Evolutionary conservation across 352 stramenopile species (phyloP), one percentile per base, ranked within the genome.

Genomic region (Phytophthora pistaciae): DNA sequence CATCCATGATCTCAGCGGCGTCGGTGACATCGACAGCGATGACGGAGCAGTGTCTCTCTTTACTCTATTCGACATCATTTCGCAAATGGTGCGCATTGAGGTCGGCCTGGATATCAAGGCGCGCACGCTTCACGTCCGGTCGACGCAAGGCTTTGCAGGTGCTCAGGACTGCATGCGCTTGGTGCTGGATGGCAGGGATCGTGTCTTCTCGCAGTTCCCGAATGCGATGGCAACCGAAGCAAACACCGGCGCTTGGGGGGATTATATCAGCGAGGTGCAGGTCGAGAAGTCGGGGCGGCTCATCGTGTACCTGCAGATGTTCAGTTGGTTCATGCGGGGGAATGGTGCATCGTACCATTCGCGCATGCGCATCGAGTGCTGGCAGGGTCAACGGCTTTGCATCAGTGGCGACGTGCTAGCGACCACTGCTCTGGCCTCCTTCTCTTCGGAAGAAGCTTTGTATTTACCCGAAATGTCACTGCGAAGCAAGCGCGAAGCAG

Each of bases 231-330:
- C 82, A 48, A 75, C 73, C 23, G 33, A 18, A 18, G 25, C 53
- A 10, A 33, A 70, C 21, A 13, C n/a, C 2, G 74, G 84, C 27
- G 65, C 59, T 21, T 62, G 62, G 23, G 85, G 85, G 40, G 82
- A 92, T 57, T 92, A 92, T 62, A 70, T 87, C 16, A 82, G 71
- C 10, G 77, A 76, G 40, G 75, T 88, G 49, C 68, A 82, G 25
- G 70, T 81, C 36, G 82, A 87, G 20, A 33, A 70, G 9, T 60
- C 70, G 8, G 70, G 81, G n/a, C 70, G 78, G 9, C 69, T 90
- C 1, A 66, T 87, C 2, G 73, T 83, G 36, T 88, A 85, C 48
- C 29, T 90, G 40, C 75, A 87, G 52, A 53, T 82, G 5, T 88
- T 88, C 53, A 68, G 49, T 10, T 85, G 78, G 78, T 65, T 74